Conservation (phyloP, 2,329 filamentous ascomycete genomes). For the Aspergillus bombycis region DNA sequence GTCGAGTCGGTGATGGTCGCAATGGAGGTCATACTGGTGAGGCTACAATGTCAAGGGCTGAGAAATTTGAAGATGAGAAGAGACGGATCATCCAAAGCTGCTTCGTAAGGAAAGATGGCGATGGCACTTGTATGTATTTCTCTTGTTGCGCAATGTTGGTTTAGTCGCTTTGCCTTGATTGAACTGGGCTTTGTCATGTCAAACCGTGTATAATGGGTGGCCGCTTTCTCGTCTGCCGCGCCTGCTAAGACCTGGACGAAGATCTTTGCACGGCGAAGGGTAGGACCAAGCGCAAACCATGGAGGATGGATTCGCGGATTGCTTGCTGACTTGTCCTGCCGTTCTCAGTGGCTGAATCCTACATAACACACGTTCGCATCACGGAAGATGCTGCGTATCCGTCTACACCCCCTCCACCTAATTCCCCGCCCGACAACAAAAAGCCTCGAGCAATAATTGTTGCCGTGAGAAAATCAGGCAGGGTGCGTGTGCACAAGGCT, state of each 20-base stretch:
- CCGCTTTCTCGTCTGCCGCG: neutral
- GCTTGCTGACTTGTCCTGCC: slow-evolving; percentile 23
- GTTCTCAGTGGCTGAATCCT: slow-evolving; percentile 77
- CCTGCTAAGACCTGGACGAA: neutral
- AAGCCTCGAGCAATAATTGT: slow-evolving; percentile 92
- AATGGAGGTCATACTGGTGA: slow-evolving; percentile 33
- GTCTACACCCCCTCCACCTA: slow-evolving; percentile 80
- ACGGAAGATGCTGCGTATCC: slow-evolving; percentile 83
- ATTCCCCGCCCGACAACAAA: slow-evolving; percentile 72
- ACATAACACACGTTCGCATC: slow-evolving; percentile 95
- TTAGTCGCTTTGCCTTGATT: slow-evolving; percentile 15
- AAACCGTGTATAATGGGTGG: neutral
- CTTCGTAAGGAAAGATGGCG: slow-evolving; percentile 85
- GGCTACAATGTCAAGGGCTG: slow-evolving; percentile 58
- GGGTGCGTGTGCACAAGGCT: slow-evolving; percentile 94
- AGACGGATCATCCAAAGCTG: slow-evolving; percentile 90
- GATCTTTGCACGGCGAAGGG: neutral
- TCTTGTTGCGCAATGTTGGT: slow-evolving; percentile 15
- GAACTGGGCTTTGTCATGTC: neutral
- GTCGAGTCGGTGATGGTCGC: slow-evolving; percentile 38
- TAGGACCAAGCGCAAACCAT: neutral
- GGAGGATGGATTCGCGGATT: neutral
- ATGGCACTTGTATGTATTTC: slow-evolving; percentile 73
- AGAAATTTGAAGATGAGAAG: slow-evolving; percentile 97
- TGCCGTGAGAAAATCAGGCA: slow-evolving; percentile 86